A percentile compares a stretch with the other conserved stretches of the same genome.
Evolutionary conservation across 257 asterid genomes (phyloP).

Genomic region (Anisodus acutangulus): DNA sequence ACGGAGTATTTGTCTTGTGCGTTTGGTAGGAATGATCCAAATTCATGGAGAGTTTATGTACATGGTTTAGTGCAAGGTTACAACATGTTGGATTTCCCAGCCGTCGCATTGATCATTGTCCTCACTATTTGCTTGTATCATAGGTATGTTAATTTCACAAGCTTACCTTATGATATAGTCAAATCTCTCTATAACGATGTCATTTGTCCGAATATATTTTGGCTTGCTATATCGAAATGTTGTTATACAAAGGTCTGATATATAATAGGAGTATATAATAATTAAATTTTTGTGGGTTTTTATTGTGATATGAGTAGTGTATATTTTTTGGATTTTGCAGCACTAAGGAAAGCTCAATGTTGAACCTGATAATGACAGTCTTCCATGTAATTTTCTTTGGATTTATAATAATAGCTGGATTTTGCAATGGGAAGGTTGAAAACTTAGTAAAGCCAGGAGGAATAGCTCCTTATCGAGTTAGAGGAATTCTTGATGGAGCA

Average conservation of each 20-base stretch:
- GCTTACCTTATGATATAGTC: neutral
- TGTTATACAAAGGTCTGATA: neutral
- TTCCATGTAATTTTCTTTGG: conserved; percentile 51
- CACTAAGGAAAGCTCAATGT: conserved; percentile 49
- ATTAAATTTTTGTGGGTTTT: conserved; percentile 12
- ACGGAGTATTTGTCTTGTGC: conserved; percentile 48
- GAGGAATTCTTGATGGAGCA: conserved; percentile 51
- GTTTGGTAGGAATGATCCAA: conserved; percentile 40
- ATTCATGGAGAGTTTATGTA: conserved; percentile 47
- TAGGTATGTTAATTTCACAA: conserved; percentile 33
- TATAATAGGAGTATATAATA: too few species aligned
- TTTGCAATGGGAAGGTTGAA: conserved; percentile 40
- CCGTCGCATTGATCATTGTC: conserved; percentile 33
- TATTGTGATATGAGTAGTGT: conserved; percentile 19
- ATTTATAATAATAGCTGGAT: conserved; percentile 47
- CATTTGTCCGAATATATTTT: neutral
- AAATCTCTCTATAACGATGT: neutral
- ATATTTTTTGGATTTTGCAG: conserved; percentile 34
- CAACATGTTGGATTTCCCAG: conserved; percentile 48
- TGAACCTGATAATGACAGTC: conserved; percentile 48
- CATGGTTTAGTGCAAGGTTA: conserved; percentile 46
- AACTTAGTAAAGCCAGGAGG: conserved; percentile 45
- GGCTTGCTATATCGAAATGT: neutral
- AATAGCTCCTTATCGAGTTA: conserved; percentile 45
- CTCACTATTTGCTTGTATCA: conserved; percentile 46